Evolutionary conservation across 2,329 filamentous ascomycete genomes (phyloP).

Genomic region (Hymenoscyphus scutula): DNA sequence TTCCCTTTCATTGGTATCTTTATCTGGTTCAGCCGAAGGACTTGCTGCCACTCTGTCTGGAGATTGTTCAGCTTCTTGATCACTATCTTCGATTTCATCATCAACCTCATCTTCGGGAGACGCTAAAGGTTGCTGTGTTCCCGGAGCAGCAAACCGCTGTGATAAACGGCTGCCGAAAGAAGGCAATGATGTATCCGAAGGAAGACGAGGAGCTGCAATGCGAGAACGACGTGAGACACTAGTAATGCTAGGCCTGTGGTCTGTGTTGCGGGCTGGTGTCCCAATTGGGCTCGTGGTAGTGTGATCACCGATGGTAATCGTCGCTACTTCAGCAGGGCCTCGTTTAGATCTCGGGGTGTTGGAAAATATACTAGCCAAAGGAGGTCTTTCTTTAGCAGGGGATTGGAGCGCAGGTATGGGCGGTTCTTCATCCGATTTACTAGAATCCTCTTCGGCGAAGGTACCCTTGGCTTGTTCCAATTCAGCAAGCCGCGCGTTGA

Average conservation of each 20-base stretch:
- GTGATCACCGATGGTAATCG: conserved; percentile 37
- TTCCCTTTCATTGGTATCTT: conserved; percentile 14
- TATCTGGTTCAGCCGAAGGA: conserved; percentile 3
- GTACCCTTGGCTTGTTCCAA: conserved; percentile 17
- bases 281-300: conserved; percentile 36
- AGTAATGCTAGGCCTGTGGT: conserved; percentile 17
- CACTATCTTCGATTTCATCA: conserved; percentile 13
- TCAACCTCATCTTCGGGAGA: conserved; percentile 21
- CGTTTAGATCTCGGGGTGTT: conserved; percentile 23
- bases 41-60: background rate
- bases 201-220: conserved; percentile 3
- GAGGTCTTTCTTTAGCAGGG: conserved; percentile 27
- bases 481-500: conserved; percentile 34
- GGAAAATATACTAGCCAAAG: conserved; percentile 28
- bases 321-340: conserved; percentile 32
- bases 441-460: conserved; percentile 8
- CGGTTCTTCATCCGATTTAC: conserved; percentile 15
- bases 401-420: conserved; percentile 30
- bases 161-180: conserved; percentile 34
- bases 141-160: conserved; percentile 34
- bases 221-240: conserved; percentile 14
- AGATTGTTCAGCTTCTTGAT: background rate
- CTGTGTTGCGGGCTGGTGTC: conserved; percentile 28
- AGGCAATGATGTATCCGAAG: conserved; percentile 14
- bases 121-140: conserved; percentile 17